phyloP scores from a whole-genome alignment of 2,329 filamentous ascomycete species.

The Coniochaeta sp. region DNA sequence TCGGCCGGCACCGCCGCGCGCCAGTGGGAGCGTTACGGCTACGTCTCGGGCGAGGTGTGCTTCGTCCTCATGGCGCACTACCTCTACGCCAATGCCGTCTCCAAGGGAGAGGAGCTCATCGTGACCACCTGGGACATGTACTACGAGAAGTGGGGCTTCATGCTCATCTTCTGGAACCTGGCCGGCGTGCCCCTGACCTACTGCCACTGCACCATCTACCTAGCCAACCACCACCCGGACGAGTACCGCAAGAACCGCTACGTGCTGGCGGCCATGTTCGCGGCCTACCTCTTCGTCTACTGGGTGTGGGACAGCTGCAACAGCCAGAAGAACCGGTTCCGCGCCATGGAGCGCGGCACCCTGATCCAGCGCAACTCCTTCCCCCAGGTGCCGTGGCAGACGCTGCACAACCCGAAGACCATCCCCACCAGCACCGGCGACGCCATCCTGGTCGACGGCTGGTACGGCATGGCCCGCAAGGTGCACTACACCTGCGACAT shows the following conservation, averaged over 20 bases:
- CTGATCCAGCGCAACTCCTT: constrained; percentile 61
- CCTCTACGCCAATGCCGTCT: constrained; percentile 75
- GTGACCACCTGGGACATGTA: constrained; percentile 83
- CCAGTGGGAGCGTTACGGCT: constrained; percentile 72
- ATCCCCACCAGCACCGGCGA: constrained; percentile 64
- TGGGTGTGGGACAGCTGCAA: constrained; percentile 82
- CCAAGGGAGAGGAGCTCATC: constrained; percentile 77
- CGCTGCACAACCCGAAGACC: constrained; percentile 62
- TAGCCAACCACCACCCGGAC: constrained; percentile 65
- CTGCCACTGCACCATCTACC: constrained; percentile 76
- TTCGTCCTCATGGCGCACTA: constrained; percentile 75
- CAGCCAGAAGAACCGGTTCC: constrained; percentile 79
- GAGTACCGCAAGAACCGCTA: constrained; percentile 61
- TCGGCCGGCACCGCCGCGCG: constrained; percentile 61
- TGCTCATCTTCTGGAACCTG: constrained; percentile 87
- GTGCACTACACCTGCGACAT: constrained; percentile 76
- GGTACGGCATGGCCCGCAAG: constrained; percentile 70
- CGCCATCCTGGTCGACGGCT: constrained; percentile 67
- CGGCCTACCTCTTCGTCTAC: constrained; percentile 65
- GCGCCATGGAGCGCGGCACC: constrained; percentile 61
- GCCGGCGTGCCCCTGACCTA: constrained; percentile 75
- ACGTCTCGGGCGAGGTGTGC: constrained; percentile 64
- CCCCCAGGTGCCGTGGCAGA: constrained; percentile 74
- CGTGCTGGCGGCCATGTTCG: constrained; percentile 53
- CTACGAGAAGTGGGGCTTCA: constrained; percentile 84